Conservation (phyloP, 305 asterid genomes). For the Fraxinus ornus region DNA sequence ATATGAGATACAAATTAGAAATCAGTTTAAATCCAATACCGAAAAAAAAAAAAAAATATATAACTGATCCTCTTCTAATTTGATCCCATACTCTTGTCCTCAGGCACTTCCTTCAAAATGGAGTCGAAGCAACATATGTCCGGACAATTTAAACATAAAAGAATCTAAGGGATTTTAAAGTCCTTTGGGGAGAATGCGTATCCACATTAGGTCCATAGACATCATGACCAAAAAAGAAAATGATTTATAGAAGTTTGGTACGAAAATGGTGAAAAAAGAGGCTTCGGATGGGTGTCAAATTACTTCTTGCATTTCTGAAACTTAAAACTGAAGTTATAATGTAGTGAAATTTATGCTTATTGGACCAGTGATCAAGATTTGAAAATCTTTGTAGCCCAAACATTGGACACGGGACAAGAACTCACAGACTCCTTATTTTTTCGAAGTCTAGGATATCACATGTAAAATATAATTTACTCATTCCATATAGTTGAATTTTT, state of each 20-base stretch:
- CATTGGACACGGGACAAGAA: not conserved
- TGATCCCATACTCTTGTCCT: not conserved
- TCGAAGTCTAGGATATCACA: not conserved
- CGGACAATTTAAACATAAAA: not conserved
- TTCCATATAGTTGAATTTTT: not conserved
- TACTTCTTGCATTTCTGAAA: not conserved
- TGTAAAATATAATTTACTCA: not conserved
- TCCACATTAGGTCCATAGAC: not conserved
- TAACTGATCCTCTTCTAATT: not conserved
- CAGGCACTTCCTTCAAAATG: not conserved
- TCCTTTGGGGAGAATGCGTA: not conserved
- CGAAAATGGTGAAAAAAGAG: not conserved
- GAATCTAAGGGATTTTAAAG: not conserved
- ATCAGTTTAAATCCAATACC: not conserved
- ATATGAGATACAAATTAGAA: not conserved
- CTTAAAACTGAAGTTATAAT: not conserved
- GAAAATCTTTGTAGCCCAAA: not conserved
- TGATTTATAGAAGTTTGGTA: not conserved
- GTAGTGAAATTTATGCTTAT: not conserved
- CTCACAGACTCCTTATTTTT: not conserved
- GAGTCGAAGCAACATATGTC: not conserved
- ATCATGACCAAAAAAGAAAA: not conserved
- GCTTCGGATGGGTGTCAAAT: not conserved
- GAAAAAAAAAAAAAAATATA: not conserved
- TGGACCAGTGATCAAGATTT: not conserved